Base-by-base conservation (phyloP, 2,329 filamentous ascomycete species). In the Chaetomium strumarium region DNA sequence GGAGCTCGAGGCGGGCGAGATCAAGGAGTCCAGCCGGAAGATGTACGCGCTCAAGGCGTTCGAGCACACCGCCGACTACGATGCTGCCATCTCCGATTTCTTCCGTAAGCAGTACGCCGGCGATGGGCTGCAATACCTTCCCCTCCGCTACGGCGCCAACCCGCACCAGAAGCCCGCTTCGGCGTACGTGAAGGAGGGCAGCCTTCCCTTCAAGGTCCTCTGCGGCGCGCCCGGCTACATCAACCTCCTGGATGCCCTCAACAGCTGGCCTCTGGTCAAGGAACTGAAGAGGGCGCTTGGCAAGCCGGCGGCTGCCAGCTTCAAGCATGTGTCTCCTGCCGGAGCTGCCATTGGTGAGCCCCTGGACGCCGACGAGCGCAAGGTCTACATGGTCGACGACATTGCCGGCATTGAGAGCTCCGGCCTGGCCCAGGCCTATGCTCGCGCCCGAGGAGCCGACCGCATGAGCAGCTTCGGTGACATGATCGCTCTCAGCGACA, bases 381-480 rank as follows among this genome's bases (percentile, higher is more conserved):
- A 95, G 75, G 93, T 96, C 51, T 99, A 96, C 78, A 96, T 99
- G 78, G 93, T 99, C 54, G 89, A 95, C 66, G 93, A 96, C 67
- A 95, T 99, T 64, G 81, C 84, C 55, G 91, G 90, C 49, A 84
- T 99, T 58, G 90, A 95, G 71, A 81, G 80, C 43, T 97, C 92
- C 9, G 79, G 78, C 40, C 82, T 97, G 31, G 93, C 93, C 20
- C 91, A 96, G 73, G 93, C 93, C 37, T 99, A 99, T 66, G 92
- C 93, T 54, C 88, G 93, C 67, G 93, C 93, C 51, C 85, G 93
- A 66, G 93, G 93, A 60, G 91, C 93, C 45, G 93, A 99, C 75
- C 88, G 93, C 64, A 97, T 97, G 93, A 96, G 90, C 72, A 95
- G 89, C 75, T 99, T 97, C 67, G 93, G 93, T 59, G 93, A 99